Base-by-base conservation (phyloP, 2,329 filamentous ascomycete species). In the Lachnellula suecica region DNA sequence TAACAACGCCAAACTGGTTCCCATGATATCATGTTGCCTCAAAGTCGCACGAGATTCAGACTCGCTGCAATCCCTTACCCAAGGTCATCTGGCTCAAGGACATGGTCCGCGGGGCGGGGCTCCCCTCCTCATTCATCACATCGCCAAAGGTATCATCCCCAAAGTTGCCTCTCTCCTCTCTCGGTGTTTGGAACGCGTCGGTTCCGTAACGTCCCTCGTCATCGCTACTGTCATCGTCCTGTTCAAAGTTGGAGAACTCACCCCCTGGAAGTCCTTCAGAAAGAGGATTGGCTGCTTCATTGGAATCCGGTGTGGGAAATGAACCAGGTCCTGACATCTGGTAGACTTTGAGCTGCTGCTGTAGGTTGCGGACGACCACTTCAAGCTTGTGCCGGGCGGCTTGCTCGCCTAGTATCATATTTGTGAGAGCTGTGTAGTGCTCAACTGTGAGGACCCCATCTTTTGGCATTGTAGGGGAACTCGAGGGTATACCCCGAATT, bases 81-180 rank as follows among this genome's bases (percentile, higher is more conserved):
- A 79, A 70, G 1, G 82, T 85, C 60, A 85, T 67, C 63, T 83
- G 81, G 54, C 81, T 82, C 10, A 87, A 72, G 24, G 81, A 88
- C 63, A 90, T 75, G 40, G 83, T 86, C 58, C 81, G 79, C 20
- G 81, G 82, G 1, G 84, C 82, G 64, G 73, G 81, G 56, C 79
- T 78, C 46, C 47, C 52, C 34, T 42, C 44, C 19, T 34, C 50
- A 41, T 72, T 70, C 34, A 45, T 72, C 69, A 71, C 22, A 62
- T 68, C 35, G 54, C 66, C 63, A 48, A 67, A 67, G 15, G 64
- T 56, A 73, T 67, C 62, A 73, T 73, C 65, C 73, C 75, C 48
- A 69, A 75, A 71, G 25, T 68, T 67, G 4, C 60, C 51, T 7
- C 66, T 61, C 48, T 79, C 77, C 61, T 82, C 79, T 9, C 66